Percentiles rank a stretch among this genome's conserved stretches.
phyloP scores from a whole-genome alignment of 305 asterid species.

The Fraxinus albicans region DNA sequence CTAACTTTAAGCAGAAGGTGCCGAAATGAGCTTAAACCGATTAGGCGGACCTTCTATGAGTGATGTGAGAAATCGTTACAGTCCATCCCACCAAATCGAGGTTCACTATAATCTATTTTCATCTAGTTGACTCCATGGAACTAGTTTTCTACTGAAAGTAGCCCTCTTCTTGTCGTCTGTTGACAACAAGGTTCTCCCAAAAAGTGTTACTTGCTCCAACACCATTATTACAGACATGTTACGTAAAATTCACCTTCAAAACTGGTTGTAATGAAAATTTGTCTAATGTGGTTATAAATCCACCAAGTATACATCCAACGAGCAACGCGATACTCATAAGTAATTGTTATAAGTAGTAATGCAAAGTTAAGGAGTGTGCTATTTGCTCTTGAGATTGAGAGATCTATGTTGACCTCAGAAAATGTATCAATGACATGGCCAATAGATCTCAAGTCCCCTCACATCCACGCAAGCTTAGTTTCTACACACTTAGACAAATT shows the following conservation, averaged over 20 bases:
- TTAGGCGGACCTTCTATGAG: no score
- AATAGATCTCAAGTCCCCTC: no score
- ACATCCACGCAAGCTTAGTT: no score
- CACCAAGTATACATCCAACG: neutral
- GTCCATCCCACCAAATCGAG: no score
- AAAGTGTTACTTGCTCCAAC: neutral
- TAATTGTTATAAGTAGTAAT: neutral
- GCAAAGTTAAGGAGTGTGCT: neutral
- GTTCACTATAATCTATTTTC: no score
- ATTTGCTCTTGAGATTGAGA: neutral
- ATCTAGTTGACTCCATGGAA: no score
- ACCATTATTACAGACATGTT: neutral
- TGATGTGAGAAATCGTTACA: no score
- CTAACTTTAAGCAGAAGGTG: neutral
- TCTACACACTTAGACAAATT: no score
- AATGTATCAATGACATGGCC: no score
- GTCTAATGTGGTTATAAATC: neutral
- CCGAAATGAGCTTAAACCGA: neutral
- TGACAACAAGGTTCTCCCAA: neutral
- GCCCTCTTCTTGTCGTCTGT: neutral
- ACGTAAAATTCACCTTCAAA: neutral
- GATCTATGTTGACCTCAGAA: no score
- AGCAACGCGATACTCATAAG: neutral
- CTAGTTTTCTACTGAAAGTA: neutral
- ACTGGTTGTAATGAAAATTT: neutral